phyloP scores from a whole-genome alignment of 202 grass and related monocot genomes.

The Dendrocalamus latiflorus region DNA sequence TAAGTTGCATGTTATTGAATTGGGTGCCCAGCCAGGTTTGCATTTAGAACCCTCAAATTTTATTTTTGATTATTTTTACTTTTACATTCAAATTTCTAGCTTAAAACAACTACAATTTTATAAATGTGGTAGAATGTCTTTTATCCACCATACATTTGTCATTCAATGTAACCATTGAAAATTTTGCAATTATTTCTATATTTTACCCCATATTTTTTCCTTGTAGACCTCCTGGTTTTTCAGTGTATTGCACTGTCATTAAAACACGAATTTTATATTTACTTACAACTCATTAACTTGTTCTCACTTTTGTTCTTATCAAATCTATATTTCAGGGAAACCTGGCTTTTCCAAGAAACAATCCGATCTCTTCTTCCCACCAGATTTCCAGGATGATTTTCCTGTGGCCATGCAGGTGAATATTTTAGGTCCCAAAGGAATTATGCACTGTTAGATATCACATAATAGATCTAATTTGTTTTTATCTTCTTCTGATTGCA shows the following conservation, averaged over 20 bases:
- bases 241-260: background rate
- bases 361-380: slow-evolving; percentile 90
- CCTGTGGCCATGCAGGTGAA: slow-evolving; percentile 90
- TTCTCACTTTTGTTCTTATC: background rate
- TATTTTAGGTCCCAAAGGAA: background rate
- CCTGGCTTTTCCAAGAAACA: slow-evolving; percentile 86
- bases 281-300: background rate
- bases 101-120: background rate
- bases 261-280: background rate
- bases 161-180: background rate
- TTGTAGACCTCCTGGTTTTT: background rate
- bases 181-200: background rate
- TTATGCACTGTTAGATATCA: background rate
- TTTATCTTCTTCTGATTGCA: background rate
- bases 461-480: slow-evolving; percentile 13
- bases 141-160: background rate
- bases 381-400: slow-evolving; percentile 95
- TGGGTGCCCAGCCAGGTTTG: slow-evolving; percentile 81
- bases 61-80: background rate
- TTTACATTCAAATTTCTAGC: background rate
- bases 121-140: background rate
- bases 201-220: background rate
- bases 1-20: slow-evolving; percentile 92
- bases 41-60: background rate
- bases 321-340: slow-evolving; percentile 49